Percentiles rank a stretch among this genome's conserved stretches.
phyloP scores from a whole-genome alignment of 1,284 basidiomycete species.

The Boletellus sp. region DNA sequence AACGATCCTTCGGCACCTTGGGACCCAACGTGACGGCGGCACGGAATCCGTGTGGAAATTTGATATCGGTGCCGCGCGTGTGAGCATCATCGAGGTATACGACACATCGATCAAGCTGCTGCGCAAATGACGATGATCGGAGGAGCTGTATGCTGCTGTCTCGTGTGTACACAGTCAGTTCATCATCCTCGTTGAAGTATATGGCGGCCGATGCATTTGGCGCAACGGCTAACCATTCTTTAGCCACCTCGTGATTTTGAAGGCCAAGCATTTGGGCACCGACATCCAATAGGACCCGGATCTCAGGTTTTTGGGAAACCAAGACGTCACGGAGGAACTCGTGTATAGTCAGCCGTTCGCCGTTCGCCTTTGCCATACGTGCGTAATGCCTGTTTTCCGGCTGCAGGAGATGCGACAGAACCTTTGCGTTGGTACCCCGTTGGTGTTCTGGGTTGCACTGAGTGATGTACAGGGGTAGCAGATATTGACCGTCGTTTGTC shows the following conservation, averaged over 20 bases:
- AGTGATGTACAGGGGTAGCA: background rate
- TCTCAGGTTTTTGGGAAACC: slow-evolving; percentile 26
- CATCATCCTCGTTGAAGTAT: slow-evolving; percentile 34
- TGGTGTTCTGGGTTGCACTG: slow-evolving; percentile 1
- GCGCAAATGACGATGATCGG: slow-evolving; percentile 32
- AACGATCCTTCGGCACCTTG: slow-evolving; percentile 49
- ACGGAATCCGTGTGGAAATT: slow-evolving; percentile 40
- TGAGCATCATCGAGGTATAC: slow-evolving; percentile 54
- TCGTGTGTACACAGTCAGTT: slow-evolving; percentile 38
- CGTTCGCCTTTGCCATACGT: slow-evolving; percentile 27
- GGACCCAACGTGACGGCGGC: slow-evolving; percentile 52
- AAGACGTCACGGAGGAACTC: slow-evolving; percentile 35
- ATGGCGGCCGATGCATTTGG: slow-evolving; percentile 25
- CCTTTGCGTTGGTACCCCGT: background rate
- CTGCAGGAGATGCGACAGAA: slow-evolving; percentile 1
- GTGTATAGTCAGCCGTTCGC: slow-evolving; percentile 23
- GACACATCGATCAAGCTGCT: too few species aligned
- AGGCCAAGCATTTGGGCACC: too few species aligned
- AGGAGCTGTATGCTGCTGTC: slow-evolving; percentile 39
- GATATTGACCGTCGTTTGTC: background rate
- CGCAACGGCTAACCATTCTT: slow-evolving; percentile 37
- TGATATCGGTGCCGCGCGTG: slow-evolving; percentile 56
- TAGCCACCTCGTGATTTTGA: slow-evolving; percentile 37
- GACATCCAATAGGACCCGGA: too few species aligned
- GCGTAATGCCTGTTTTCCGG: slow-evolving; percentile 40